Base-by-base conservation (phyloP, 495 filamentous ascomycete species). In the Haplographium delicatum region DNA sequence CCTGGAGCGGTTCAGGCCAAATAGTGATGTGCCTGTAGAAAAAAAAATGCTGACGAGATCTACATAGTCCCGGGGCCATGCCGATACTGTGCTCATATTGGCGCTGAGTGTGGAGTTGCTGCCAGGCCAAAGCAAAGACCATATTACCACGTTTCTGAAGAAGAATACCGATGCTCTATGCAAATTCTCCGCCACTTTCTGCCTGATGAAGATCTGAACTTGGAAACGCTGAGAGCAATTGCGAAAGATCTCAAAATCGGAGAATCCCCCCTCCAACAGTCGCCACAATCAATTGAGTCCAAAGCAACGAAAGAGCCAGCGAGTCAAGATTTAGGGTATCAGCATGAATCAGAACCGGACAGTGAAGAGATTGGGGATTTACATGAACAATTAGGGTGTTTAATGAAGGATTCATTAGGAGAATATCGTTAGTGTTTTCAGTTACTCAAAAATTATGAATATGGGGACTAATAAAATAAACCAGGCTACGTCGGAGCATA, bases 111-210 rank as follows among this genome's bases (percentile, higher is more conserved):
- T 40, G 43, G 50, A 30, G 41, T 57, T 5, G 47, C 48, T 10
- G 31, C 47, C 18, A 16, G 54, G 11, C 30, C 38, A 13, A 45
- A 51, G 19, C 54, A 57, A 44, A 31, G 54, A 40, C 54, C 54
- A 16, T 57, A 45, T 40, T 57, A 57, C 20, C 54, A 57, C 44
- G 54, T 57, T 22, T 45, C 54, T 6, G 54, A 57, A 39, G 54
- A 57, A 40, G 54, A 57, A 22, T 57, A 51, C 22, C 31, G 54
- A 34, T 57, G 50, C 41, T 41, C 38, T 18, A 57, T 46, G 34
- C 41, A 51, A 26, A 51, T 51, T 18, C 42, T 57, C 3, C 41
- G 44, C 2, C 54, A 57, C 18, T 51, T 57, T 16, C 25, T 57
- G 19, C 54, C 48, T 18, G 28, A 35, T 4, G 40, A 51, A 41